Percentiles rank a stretch among this genome's conserved stretches.
phyloP scores from a whole-genome alignment of 148 eudicot genomes.

The Vaccinium vitisidaea region DNA sequence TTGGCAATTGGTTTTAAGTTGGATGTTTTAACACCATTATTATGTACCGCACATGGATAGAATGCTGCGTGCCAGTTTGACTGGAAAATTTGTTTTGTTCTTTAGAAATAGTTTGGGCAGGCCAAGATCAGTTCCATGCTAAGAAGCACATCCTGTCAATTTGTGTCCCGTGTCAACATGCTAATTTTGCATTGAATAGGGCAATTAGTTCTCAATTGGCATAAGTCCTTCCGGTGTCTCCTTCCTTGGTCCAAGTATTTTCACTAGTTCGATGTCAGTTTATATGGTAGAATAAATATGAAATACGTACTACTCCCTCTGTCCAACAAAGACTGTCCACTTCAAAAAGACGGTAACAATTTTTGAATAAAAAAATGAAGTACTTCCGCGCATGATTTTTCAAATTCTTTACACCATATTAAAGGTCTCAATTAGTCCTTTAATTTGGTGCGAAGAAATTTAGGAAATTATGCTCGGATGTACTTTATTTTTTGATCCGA shows the following conservation, averaged over 20 bases:
- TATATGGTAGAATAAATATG: neutral
- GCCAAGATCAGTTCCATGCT: neutral
- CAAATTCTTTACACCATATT: no score
- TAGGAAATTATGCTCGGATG: no score
- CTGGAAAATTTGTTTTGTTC: neutral
- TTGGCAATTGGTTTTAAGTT: no score
- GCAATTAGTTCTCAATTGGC: neutral
- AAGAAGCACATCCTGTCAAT: neutral
- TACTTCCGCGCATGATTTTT: no score
- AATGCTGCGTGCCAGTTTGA: neutral
- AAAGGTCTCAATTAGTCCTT: no score
- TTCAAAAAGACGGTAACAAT: no score
- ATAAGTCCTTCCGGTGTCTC: neutral
- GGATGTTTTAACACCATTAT: no score
- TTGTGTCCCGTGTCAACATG: neutral
- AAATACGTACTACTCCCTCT: neutral
- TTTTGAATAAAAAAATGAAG: no score
- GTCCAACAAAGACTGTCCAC: no score
- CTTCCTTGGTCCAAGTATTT: slow-evolving; percentile 8
- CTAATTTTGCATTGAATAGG: neutral
- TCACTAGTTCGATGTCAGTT: neutral
- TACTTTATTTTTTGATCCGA: no score
- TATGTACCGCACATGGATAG: neutral
- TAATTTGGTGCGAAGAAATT: no score
- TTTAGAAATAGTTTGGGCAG: neutral